Conservation (phyloP, 2,329 filamentous ascomycete genomes). For the Trichoderma citrinoviride region DNA sequence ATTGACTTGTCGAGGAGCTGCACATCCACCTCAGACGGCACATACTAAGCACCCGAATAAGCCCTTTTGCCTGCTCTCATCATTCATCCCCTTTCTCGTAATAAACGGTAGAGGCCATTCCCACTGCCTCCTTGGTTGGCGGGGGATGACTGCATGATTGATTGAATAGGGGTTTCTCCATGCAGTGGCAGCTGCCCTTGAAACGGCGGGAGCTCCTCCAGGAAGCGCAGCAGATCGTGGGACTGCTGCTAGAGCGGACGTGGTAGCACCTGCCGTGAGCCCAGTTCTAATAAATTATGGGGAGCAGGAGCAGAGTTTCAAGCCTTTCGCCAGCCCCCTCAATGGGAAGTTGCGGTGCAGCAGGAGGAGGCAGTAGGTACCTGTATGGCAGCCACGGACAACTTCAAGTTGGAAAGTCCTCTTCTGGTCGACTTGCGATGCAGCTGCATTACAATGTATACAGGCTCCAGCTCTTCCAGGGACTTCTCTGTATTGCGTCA, state of each 20-base stretch:
- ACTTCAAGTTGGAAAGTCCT: no score
- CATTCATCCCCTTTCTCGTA: conserved; percentile 1
- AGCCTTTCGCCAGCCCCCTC: neutral
- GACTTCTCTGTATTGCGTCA: no score
- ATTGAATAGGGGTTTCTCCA: conserved; percentile 10
- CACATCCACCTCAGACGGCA: neutral
- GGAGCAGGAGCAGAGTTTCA: neutral
- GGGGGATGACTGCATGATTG: neutral
- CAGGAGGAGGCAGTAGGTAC: no score
- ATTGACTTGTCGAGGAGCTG: neutral
- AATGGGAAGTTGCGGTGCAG: no score
- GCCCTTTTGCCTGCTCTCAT: neutral
- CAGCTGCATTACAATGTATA: no score
- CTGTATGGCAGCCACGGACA: no score
- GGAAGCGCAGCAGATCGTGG: conserved; percentile 1
- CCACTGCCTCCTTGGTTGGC: no score
- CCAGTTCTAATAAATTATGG: neutral
- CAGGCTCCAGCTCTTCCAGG: no score
- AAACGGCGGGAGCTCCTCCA: conserved; percentile 4
- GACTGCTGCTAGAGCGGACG: neutral
- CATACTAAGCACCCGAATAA: neutral
- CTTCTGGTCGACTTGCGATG: no score
- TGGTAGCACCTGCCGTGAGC: neutral
- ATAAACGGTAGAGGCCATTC: neutral
- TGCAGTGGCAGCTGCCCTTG: conserved; percentile 17